Base-by-base conservation (phyloP, 2,329 filamentous ascomycete genomes). In the Trichophyton verrucosum region DNA sequence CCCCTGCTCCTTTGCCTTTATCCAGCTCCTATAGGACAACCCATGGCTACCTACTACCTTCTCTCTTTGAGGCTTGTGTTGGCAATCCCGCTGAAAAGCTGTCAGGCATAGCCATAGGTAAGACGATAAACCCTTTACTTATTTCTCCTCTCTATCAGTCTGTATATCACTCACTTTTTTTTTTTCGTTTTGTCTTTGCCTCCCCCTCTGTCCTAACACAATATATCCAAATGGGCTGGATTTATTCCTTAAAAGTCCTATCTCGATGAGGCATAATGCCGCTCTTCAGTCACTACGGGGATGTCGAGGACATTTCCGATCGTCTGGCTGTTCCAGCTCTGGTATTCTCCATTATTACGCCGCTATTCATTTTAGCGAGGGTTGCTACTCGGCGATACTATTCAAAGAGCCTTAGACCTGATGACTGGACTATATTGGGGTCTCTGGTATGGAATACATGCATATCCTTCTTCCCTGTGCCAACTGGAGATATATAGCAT, bases 281-380 rank as follows among this genome's bases (percentile, higher is more conserved):
- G 17, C 22, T 66, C 15, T 65, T 66, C 53, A 67, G 65, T 44
- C 62, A 68, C 53, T 68, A 67, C 61, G 66, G 65, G 38, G 63
- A 66, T 59, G 59, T 67, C 44, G 62, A 62, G 17, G 65, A 68
- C 61, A 64, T 63, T 49, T 68, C 65, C 9, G 58, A 60, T 49
- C 47, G 56, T 7, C 61, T 65, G 20, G 62, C 64, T 5, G 60
- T 62, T 40, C 66, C 65, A 9, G 61, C 65, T 1, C 63, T 66
- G n/a, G 63, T 68, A 49, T 67, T 66, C 55, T 60, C 62, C 3
- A 64, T 67, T 27, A 38, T 66, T 15, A 67, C 65, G 17, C 65
- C 65, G 15, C 46, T 68, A 13, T 62, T 66, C 46, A 62, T 66
- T 38, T 57, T 64, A 22, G 58, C 61, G 22, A 63, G 65, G 46